Base-by-base conservation (phyloP, 2,329 filamentous ascomycete species). In the Neopestalotiopsis sp. region DNA sequence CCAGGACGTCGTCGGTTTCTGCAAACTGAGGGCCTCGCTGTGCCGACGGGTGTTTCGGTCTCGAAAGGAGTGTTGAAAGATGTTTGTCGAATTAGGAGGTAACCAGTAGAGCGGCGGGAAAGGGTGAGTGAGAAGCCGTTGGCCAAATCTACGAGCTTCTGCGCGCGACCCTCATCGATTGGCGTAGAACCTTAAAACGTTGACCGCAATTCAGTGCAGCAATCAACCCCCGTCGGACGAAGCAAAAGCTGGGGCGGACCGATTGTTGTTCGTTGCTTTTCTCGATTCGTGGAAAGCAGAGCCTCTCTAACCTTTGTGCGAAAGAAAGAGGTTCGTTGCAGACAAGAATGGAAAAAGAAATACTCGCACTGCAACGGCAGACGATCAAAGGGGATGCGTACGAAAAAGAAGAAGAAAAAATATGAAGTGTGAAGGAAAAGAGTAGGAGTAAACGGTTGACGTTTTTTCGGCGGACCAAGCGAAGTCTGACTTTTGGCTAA, bases 1-100 rank as follows among this genome's bases (percentile, higher is more conserved):
- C 73, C 70, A 71, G 65, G 61, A 69, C 71, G 72, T 73, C 68
- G 61, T 69, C 63, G 69, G 10, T 17, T 38, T 34, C 34, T 20
- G 30, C 28, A 14, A 28, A 62, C 17, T 20, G 32, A 62, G 61
- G 63, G 59, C 24, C 24, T 59, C 30, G n/a, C 57, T 30, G 24
- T 34, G 57, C 30, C 30, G 24, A 67, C 59, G 24, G 32, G n/a
- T 28, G 14, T 42, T 59, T 28, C 24, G 13, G 42, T 61, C 17
- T 53, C 20, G 20, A 12, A 68, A 66, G 34, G 57, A 59, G 42
- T 17, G 30, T 30, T 12, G 30, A 59, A 17, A 17, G 17, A 14
- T n/a, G 45, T 20, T 38, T 7, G 10, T 10, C 34, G 34, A 10
- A 38, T 38, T 38, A 38, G 34, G 34, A 38, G 17, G 45, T 53